A percentile compares a stretch with the other conserved stretches of the same genome.
These are phyloP conservation scores for Cyamopsis tetragonoloba DNA, from an alignment of 306 rosid genomes.

Conservation along the genomic window DNA sequence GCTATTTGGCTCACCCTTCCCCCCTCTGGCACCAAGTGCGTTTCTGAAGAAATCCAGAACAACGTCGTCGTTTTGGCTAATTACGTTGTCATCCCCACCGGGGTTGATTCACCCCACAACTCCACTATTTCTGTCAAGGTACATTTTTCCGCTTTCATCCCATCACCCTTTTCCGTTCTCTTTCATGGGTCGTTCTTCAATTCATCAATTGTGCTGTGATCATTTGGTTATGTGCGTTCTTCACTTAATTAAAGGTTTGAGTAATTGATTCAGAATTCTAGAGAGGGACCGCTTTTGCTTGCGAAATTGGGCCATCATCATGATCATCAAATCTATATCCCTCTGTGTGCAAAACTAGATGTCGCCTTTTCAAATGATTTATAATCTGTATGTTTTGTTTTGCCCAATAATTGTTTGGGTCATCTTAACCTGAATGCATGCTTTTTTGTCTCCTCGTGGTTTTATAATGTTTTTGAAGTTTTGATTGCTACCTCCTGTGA, in stretches of 20 bases:
- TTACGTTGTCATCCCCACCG: constrained; percentile 43
- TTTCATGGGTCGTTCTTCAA: not conserved
- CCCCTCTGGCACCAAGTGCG: constrained; percentile 59
- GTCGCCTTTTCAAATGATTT: not conserved
- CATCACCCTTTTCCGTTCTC: not conserved
- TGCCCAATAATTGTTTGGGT: not conserved
- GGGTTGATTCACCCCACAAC: constrained; percentile 15
- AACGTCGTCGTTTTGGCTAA: constrained; percentile 86
- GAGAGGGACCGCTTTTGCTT: not conserved
- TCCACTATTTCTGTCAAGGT: constrained; percentile 75
- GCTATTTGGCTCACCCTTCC: constrained; percentile 65
- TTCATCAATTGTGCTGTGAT: not conserved
- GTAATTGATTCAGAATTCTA: not conserved
- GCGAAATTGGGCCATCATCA: not conserved
- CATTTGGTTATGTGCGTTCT: not conserved
- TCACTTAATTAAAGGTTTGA: too few species aligned
- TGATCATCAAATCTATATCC: not conserved
- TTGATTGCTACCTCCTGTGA: not conserved
- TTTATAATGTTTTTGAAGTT: not conserved
- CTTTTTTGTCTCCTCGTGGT: not conserved
- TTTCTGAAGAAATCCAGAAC: constrained; percentile 82
- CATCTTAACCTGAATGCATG: not conserved
- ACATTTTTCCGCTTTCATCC: not conserved
- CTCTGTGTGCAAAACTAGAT: not conserved
- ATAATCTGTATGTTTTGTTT: not conserved